These are phyloP conservation scores for Colletotrichum orchidophilum DNA, from an alignment of 2,329 filamentous ascomycete genomes.

Conservation along the genomic window DNA sequence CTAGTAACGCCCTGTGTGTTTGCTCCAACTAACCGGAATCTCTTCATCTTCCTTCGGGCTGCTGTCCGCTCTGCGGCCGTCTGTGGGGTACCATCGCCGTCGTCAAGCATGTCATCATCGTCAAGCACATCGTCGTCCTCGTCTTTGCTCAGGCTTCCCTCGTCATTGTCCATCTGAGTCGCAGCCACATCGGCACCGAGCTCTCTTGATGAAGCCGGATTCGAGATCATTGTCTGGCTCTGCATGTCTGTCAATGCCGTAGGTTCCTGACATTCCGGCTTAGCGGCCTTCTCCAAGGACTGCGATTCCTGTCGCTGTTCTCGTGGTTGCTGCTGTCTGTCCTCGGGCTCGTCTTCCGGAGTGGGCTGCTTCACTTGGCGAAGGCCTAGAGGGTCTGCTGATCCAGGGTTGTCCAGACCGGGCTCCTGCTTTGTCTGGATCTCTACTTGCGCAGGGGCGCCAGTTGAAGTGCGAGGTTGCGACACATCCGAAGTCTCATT, in stretches of 20 bases:
- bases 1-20: neutral
- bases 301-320: slow-evolving; percentile 39
- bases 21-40: slow-evolving; percentile 70
- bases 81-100: slow-evolving; percentile 58
- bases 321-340: slow-evolving; percentile 36
- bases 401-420: slow-evolving; percentile 46
- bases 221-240: slow-evolving; percentile 50
- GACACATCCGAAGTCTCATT: slow-evolving; percentile 45
- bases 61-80: slow-evolving; percentile 66
- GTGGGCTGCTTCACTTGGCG: slow-evolving; percentile 52
- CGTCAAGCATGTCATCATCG: slow-evolving; percentile 67
- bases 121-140: slow-evolving; percentile 63
- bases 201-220: slow-evolving; percentile 45
- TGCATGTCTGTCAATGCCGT: slow-evolving; percentile 51
- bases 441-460: slow-evolving; percentile 60
- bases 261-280: slow-evolving; percentile 50
- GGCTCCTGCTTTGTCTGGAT: slow-evolving; percentile 72
- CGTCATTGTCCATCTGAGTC: slow-evolving; percentile 48
- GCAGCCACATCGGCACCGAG: slow-evolving; percentile 45
- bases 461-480: slow-evolving; percentile 49
- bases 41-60: slow-evolving; percentile 76
- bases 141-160: slow-evolving; percentile 48
- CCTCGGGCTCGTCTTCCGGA: slow-evolving; percentile 47
- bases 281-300: slow-evolving; percentile 48
- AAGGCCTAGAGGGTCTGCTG: slow-evolving; percentile 52